A percentile compares a stretch with the other conserved stretches of the same genome.
phyloP scores from a whole-genome alignment of 2,329 filamentous ascomycete genomes.

The Cercospora janseana region DNA sequence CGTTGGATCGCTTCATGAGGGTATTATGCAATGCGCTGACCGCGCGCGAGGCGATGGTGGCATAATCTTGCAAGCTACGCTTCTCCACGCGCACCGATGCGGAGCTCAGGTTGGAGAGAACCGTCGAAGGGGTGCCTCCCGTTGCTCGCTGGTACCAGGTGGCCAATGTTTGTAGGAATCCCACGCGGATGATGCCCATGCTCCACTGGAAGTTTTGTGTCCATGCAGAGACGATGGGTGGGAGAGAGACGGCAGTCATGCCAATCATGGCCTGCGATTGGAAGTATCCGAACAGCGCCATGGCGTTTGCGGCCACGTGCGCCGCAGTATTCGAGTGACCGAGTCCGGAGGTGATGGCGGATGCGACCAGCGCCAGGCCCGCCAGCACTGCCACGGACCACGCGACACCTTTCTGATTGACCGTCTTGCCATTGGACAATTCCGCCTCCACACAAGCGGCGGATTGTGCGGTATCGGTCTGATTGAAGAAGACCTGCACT shows the following conservation, averaged over 20 bases:
- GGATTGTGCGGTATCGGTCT: conserved; percentile 59
- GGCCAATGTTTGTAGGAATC: conserved; percentile 83
- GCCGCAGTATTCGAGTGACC: conserved; percentile 93
- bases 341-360: conserved; percentile 82
- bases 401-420: conserved; percentile 82
- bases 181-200: conserved; percentile 87
- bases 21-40: conserved; percentile 41
- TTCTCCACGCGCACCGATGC: conserved; percentile 84
- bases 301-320: conserved; percentile 87
- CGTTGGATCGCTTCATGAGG: conserved; percentile 44
- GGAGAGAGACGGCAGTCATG: conserved; percentile 74
- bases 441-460: conserved; percentile 85
- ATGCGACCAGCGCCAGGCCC: conserved; percentile 76
- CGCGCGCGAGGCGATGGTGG: conserved; percentile 56
- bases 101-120: conserved; percentile 70
- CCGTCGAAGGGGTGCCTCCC: conserved; percentile 75
- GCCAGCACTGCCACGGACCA: conserved; percentile 89
- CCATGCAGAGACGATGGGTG: conserved; percentile 87
- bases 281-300: conserved; percentile 94
- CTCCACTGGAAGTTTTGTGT: conserved; percentile 98
- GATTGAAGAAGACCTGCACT: conserved; percentile 78
- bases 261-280: conserved; percentile 91
- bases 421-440: conserved; percentile 88
- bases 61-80: conserved; percentile 50
- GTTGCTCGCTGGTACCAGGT: conserved; percentile 97